phyloP scores from a whole-genome alignment of 495 filamentous ascomycete genomes.

The Chlorociboria aeruginascens region DNA sequence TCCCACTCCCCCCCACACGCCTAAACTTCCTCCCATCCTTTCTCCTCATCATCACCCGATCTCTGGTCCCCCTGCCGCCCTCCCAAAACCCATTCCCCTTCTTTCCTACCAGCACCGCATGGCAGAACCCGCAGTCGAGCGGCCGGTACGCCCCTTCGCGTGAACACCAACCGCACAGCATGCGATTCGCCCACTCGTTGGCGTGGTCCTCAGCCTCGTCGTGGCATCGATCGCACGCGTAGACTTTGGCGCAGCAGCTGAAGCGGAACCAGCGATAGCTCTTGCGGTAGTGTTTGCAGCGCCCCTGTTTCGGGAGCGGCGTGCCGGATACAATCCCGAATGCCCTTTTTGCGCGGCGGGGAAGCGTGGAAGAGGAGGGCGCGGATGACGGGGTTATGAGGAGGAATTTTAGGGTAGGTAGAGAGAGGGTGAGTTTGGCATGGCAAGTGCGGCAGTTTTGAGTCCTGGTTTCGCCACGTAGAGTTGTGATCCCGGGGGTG shows the following conservation, averaged over 20 bases:
- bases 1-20: slow-evolving; percentile 24
- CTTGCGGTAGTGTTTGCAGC: slow-evolving; percentile 70
- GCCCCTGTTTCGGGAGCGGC: slow-evolving; percentile 60
- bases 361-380: slow-evolving; percentile 27
- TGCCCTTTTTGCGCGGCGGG: slow-evolving; percentile 52
- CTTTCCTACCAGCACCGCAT: slow-evolving; percentile 53
- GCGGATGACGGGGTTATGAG: slow-evolving; percentile 44
- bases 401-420: slow-evolving; percentile 75
- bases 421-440: slow-evolving; percentile 68
- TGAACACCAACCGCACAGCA: slow-evolving; percentile 80
- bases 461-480: slow-evolving; percentile 64
- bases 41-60: slow-evolving; percentile 55
- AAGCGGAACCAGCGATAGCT: slow-evolving; percentile 82
- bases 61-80: slow-evolving; percentile 76
- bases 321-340: slow-evolving; percentile 71
- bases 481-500: slow-evolving; percentile 50
- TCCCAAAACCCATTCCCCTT: slow-evolving; percentile 68
- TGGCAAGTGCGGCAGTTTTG: slow-evolving; percentile 78
- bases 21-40: slow-evolving; percentile 68
- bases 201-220: slow-evolving; percentile 59
- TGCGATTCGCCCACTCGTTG: slow-evolving; percentile 75
- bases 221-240: slow-evolving; percentile 78
- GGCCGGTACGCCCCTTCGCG: slow-evolving; percentile 75
- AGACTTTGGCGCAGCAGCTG: slow-evolving; percentile 43
- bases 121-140: slow-evolving; percentile 71